These are phyloP conservation scores for Diplogelasinospora grovesii DNA, from an alignment of 495 filamentous ascomycete species.

Conservation along the genomic window DNA sequence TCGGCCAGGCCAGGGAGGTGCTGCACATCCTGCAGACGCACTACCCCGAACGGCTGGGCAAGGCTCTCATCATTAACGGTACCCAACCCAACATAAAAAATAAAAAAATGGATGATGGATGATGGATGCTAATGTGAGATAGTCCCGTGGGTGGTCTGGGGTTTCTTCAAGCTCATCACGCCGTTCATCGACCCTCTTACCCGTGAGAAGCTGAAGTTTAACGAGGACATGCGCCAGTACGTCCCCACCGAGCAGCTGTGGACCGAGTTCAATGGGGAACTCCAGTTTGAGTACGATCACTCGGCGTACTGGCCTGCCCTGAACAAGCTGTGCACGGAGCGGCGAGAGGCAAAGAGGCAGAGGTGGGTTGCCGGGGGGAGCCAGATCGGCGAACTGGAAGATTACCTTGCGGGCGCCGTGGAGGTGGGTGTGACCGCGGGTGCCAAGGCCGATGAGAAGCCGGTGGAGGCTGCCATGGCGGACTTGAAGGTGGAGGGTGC, in stretches of 20 bases:
- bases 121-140: slow-evolving; percentile 12
- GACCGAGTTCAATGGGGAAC: slow-evolving; percentile 57
- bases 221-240: slow-evolving; percentile 72
- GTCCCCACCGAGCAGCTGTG: slow-evolving; percentile 75
- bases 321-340: slow-evolving; percentile 55
- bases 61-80: slow-evolving; percentile 83
- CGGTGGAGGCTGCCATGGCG: background rate
- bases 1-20: slow-evolving; percentile 70
- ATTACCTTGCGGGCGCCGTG: slow-evolving; percentile 49
- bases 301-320: slow-evolving; percentile 82
- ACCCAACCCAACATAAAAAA: slow-evolving; percentile 3
- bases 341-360: slow-evolving; percentile 49
- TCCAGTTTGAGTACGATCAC: slow-evolving; percentile 86
- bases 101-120: too few relatives aligned
- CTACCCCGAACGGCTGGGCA: slow-evolving; percentile 88
- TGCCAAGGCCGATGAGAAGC: background rate
- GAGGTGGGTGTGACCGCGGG: slow-evolving; percentile 18
- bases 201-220: slow-evolving; percentile 88
- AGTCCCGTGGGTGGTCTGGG: slow-evolving; percentile 83
- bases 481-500: background rate
- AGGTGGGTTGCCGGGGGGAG: slow-evolving; percentile 76
- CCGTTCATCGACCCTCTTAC: slow-evolving; percentile 95
- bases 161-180: slow-evolving; percentile 91
- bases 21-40: slow-evolving; percentile 87
- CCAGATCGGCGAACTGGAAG: slow-evolving; percentile 75